A percentile compares a stretch with the other conserved stretches of the same genome.
Evolutionary conservation across 2,329 filamentous ascomycete species (phyloP).

Genomic region (Aspergillus fumigatus): DNA sequence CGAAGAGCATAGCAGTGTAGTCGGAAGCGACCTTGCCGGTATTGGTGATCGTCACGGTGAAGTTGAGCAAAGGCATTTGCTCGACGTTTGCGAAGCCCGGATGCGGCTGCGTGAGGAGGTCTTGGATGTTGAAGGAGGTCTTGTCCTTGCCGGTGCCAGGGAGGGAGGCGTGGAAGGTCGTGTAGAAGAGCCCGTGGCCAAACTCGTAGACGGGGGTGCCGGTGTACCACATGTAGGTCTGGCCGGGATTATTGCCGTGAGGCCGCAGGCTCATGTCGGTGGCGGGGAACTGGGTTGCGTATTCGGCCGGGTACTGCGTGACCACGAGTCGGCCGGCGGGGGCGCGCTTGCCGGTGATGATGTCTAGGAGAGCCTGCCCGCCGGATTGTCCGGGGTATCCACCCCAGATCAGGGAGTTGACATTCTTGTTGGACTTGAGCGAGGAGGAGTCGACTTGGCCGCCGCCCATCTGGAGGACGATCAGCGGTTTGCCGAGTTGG

Average conservation of each 20-base stretch:
- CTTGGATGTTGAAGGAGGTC: slow-evolving; percentile 29
- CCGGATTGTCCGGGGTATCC: slow-evolving; percentile 44
- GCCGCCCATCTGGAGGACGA: slow-evolving; percentile 42
- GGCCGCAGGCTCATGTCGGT: slow-evolving; percentile 41
- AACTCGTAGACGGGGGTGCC: slow-evolving; percentile 39
- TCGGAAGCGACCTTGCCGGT: slow-evolving; percentile 34
- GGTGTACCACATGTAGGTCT: slow-evolving; percentile 45
- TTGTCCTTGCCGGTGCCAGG: not conserved
- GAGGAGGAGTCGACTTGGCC: slow-evolving; percentile 42
- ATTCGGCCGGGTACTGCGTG: slow-evolving; percentile 40
- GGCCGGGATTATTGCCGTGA: slow-evolving; percentile 34
- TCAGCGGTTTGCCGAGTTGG: slow-evolving; percentile 33
- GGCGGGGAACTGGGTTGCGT: slow-evolving; percentile 38
- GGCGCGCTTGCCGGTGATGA: slow-evolving; percentile 38
- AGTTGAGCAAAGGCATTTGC: slow-evolving; percentile 34
- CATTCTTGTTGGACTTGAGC: slow-evolving; percentile 35
- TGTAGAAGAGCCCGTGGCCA: slow-evolving; percentile 44
- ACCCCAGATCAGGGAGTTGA: slow-evolving; percentile 42
- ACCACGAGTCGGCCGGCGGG: slow-evolving; percentile 40
- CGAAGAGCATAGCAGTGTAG: slow-evolving; percentile 40
- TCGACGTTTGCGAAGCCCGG: slow-evolving; percentile 25
- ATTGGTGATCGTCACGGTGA: slow-evolving; percentile 35
- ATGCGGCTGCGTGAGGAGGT: slow-evolving; percentile 29
- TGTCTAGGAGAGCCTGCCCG: slow-evolving; percentile 39
- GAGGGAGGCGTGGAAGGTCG: slow-evolving; percentile 30